These are phyloP conservation scores for Kalanchoe fedtschenkoi DNA, from an alignment of 164 flowering plant species.

Conservation along the genomic window DNA sequence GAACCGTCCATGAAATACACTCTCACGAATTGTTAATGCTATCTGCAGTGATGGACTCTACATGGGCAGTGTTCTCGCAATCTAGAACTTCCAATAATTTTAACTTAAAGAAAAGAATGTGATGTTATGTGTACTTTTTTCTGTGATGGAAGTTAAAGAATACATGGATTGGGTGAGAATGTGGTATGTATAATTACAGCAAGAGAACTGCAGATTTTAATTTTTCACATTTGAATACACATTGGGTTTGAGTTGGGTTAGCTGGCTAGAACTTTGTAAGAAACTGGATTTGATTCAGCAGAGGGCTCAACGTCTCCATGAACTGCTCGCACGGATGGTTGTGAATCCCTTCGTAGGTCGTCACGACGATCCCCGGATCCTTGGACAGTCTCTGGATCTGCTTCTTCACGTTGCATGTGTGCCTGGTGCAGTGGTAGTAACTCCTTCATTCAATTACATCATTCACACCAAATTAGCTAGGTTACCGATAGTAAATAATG, in stretches of 20 bases:
- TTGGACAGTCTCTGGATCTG: conserved; percentile 9
- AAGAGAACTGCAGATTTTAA: too few relatives aligned
- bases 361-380: conserved; percentile 12
- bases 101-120: too few relatives aligned
- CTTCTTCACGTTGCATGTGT: conserved; percentile 13
- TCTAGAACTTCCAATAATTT: too few relatives aligned
- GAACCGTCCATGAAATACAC: too few relatives aligned
- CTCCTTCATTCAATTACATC: conserved; percentile 8
- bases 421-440: conserved; percentile 14
- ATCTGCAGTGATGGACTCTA: too few relatives aligned
- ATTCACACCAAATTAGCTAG: neutral
- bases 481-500: neutral
- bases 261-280: conserved; percentile 4
- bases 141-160: too few relatives aligned
- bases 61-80: too few relatives aligned
- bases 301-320: conserved; percentile 8
- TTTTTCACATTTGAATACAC: neutral
- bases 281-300: conserved; percentile 7
- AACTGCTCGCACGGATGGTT: conserved; percentile 10
- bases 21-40: too few relatives aligned
- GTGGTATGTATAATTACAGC: too few relatives aligned
- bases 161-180: too few relatives aligned
- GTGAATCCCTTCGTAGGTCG: conserved; percentile 14
- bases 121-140: too few relatives aligned
- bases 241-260: neutral